These are phyloP conservation scores for Microbotryomycetes sp. DNA, from an alignment of 1,284 basidiomycete genomes.

Conservation along the genomic window DNA sequence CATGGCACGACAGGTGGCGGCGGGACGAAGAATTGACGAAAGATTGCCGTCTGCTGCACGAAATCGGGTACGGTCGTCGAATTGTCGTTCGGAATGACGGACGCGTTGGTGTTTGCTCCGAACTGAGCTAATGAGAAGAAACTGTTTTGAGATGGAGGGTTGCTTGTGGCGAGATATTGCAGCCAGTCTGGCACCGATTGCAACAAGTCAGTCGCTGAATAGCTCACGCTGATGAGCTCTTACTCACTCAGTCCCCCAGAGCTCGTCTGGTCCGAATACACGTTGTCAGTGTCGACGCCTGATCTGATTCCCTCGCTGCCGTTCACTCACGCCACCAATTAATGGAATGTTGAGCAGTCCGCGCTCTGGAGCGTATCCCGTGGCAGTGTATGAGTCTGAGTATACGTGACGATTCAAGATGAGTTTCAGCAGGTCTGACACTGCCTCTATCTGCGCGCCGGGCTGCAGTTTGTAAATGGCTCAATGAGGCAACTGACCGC, in stretches of 20 bases:
- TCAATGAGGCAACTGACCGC: conserved; percentile 2
- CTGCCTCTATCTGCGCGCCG: too few species aligned
- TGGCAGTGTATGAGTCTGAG: conserved; percentile 13
- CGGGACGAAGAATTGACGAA: conserved; percentile 2
- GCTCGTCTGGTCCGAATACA: neutral
- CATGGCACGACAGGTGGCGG: neutral
- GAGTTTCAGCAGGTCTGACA: too few species aligned
- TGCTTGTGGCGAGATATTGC: conserved; percentile 4
- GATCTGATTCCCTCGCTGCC: neutral
- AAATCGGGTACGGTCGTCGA: conserved; percentile 4
- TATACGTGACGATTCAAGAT: too few species aligned
- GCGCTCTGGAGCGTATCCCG: conserved; percentile 3
- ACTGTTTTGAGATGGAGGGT: neutral
- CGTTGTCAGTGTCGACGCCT: neutral
- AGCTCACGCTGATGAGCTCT: too few species aligned
- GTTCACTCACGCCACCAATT: conserved; percentile 6
- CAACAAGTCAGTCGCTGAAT: neutral
- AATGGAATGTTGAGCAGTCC: conserved; percentile 2
- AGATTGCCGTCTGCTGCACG: conserved; percentile 6
- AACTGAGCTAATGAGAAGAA: conserved; percentile 15
- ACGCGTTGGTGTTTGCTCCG: conserved; percentile 8
- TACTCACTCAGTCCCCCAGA: conserved; percentile 7
- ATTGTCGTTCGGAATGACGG: conserved; percentile 1
- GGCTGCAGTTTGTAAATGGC: too few species aligned
- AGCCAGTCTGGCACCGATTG: conserved; percentile 5